These are phyloP conservation scores for Emmonsia crescens DNA, from an alignment of 2,329 filamentous ascomycete species.

Conservation along the genomic window DNA sequence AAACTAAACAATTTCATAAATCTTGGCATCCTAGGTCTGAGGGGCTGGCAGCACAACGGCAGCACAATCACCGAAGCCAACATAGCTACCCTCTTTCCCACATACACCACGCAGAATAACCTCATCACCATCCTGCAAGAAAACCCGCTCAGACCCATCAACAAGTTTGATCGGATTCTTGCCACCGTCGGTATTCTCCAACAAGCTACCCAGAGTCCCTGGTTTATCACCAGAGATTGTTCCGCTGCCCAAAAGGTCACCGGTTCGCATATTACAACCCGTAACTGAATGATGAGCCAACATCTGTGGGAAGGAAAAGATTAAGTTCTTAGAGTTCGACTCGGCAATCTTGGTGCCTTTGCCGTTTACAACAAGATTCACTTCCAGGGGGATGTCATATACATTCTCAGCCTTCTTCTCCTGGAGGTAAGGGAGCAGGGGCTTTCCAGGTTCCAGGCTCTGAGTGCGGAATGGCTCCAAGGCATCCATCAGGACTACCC, in stretches of 20 bases:
- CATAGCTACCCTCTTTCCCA: slow-evolving; percentile 53
- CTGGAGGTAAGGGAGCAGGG: slow-evolving; percentile 52
- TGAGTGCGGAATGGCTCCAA: slow-evolving; percentile 54
- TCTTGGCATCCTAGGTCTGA: slow-evolving; percentile 1
- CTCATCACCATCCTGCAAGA: slow-evolving; percentile 64
- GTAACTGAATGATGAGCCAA: slow-evolving; percentile 67
- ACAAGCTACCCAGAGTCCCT: slow-evolving; percentile 54
- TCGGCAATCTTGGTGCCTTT: slow-evolving; percentile 46
- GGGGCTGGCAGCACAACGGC: slow-evolving; percentile 10
- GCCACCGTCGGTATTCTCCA: slow-evolving; percentile 62
- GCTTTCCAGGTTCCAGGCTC: slow-evolving; percentile 45
- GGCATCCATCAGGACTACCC: slow-evolving; percentile 68
- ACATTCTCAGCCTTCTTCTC: slow-evolving; percentile 49
- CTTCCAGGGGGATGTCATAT: slow-evolving; percentile 59
- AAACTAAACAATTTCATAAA: not conserved
- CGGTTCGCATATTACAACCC: slow-evolving; percentile 62
- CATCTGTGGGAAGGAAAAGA: slow-evolving; percentile 82
- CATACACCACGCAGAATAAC: slow-evolving; percentile 55
- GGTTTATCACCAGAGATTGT: slow-evolving; percentile 59
- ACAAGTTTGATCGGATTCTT: slow-evolving; percentile 52
- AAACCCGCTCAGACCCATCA: slow-evolving; percentile 56
- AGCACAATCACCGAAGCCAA: slow-evolving; percentile 58
- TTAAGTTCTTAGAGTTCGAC: slow-evolving; percentile 54
- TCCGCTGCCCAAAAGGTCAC: slow-evolving; percentile 66
- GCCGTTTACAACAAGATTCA: slow-evolving; percentile 44